Evolutionary conservation across 202 grass and related monocot species (phyloP), one percentile per base, ranked within the genome.

Genomic region (Zoysia matrella): DNA sequence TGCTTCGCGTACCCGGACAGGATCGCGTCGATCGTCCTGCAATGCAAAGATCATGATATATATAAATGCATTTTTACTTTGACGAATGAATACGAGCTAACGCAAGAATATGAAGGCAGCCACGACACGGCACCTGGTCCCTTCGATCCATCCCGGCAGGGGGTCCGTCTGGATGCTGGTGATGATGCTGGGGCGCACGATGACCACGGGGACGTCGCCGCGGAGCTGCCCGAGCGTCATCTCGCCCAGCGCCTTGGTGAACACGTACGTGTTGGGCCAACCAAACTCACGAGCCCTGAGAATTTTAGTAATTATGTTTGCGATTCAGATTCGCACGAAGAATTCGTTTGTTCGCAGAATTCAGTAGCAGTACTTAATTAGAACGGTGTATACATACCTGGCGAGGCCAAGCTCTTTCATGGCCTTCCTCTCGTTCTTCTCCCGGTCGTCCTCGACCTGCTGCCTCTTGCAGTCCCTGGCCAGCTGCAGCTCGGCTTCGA

Each of bases 221-320:
- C 47, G 75, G 0, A 80, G 66, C 75, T 69, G 75, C 69, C 65
- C 86, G 58, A 97, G 76, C 73, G 84, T 53, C 92, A 97, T 97
- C 88, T 97, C 95, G 5, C 90, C 92, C 79, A 97, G 79, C 55
- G 95, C 92, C 78, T 97, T 97, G 66, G 79, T 97, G 88, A 92
- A 94, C 13, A 97, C 95, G 65, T 97, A 97, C 40, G 95, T 97
- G 69, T 97, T 97, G 50, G 95, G 92, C 95, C 95, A 97, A 2
- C 95, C 95, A 14, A 87, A 97, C 61, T 88, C 67, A 2, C 84
- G 74, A 9, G 94, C 94, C 71, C 94, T 93, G 74, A 71, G 9
- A 13, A 39, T 30, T 3, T 36, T 36, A 12, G 4, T 15, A 56
- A n/a, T 16, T 12, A 36, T 36, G 30, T 36, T 36, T 36, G 30